These are phyloP conservation scores for Nidula microcarpa DNA, from an alignment of 768 basidiomycete genomes.

Conservation along the genomic window DNA sequence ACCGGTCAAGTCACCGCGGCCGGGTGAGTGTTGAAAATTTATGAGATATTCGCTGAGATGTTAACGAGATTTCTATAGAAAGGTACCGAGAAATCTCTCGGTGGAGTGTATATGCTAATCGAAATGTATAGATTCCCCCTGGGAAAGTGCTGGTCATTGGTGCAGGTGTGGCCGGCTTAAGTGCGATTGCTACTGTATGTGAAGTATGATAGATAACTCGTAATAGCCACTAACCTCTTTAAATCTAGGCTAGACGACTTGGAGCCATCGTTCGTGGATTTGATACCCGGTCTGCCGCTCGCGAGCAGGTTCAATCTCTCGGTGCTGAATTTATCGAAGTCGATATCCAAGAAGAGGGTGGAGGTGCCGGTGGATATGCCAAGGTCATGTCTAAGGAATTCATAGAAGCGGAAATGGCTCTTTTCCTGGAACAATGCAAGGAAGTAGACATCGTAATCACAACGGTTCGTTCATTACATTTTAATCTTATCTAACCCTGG, in stretches of 20 bases:
- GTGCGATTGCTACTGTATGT: conserved; percentile 79
- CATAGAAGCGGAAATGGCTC: conserved; percentile 82
- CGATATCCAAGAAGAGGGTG: conserved; percentile 73
- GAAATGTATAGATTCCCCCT: conserved; percentile 62
- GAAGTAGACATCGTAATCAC: conserved; percentile 90
- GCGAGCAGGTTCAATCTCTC: conserved; percentile 87
- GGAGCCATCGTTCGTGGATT: conserved; percentile 89
- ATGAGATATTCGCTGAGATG: too few relatives aligned
- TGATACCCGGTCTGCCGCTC: conserved; percentile 80
- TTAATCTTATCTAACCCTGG: not conserved
- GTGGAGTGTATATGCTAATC: conserved; percentile 2
- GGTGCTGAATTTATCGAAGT: conserved; percentile 92
- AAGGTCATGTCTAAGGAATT: conserved; percentile 92
- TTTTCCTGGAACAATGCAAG: conserved; percentile 85
- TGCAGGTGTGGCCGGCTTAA: conserved; percentile 85
- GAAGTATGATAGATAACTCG: not conserved
- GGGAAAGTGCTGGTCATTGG: conserved; percentile 87
- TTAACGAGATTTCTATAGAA: too few relatives aligned
- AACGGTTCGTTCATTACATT: conserved; percentile 43
- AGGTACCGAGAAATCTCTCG: too few relatives aligned
- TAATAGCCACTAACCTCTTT: not conserved
- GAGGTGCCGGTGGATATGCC: conserved; percentile 81
- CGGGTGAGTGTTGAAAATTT: conserved; percentile 47
- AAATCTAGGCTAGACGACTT: conserved; percentile 64
- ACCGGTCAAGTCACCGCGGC: conserved; percentile 92